phyloP scores from a whole-genome alignment of 2,329 filamentous ascomycete species.

The Alternaria sp. region DNA sequence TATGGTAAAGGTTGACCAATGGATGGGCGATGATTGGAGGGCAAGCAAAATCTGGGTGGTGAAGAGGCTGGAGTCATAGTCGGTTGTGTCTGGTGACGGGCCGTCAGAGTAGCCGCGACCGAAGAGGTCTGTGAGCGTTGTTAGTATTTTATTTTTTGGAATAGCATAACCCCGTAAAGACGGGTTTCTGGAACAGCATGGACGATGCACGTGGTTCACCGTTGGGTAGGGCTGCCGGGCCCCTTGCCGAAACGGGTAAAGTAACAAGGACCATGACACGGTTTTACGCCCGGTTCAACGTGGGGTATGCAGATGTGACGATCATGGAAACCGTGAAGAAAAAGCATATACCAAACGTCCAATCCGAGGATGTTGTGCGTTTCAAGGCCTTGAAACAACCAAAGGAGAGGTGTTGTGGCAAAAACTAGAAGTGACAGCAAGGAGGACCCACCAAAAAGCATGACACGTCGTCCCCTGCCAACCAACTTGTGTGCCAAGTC shows the following conservation, averaged over 20 bases:
- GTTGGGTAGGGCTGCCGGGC: slow-evolving; percentile 18
- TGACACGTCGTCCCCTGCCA: slow-evolving; percentile 74
- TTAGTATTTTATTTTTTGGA: slow-evolving; percentile 11
- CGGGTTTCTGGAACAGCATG: slow-evolving; percentile 1
- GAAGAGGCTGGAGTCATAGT: slow-evolving; percentile 79
- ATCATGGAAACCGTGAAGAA: background rate
- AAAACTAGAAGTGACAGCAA: slow-evolving; percentile 13
- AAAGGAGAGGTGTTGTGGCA: background rate
- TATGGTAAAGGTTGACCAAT: slow-evolving; percentile 67
- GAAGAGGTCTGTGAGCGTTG: slow-evolving; percentile 66
- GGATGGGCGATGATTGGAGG: slow-evolving; percentile 72
- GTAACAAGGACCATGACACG: slow-evolving; percentile 4
- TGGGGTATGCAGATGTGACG: slow-evolving; percentile 10
- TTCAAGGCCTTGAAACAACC: slow-evolving; percentile 3
- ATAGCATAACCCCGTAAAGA: background rate
- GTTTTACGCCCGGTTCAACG: slow-evolving; percentile 9
- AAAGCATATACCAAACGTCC: background rate
- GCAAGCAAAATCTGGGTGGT: slow-evolving; percentile 75
- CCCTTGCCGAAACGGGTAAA: slow-evolving; percentile 15
- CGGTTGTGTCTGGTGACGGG: slow-evolving; percentile 66
- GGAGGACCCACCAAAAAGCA: slow-evolving; percentile 71
- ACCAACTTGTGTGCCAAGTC: slow-evolving; percentile 73
- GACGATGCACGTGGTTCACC: slow-evolving; percentile 17
- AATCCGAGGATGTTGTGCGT: background rate
- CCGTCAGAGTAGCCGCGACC: slow-evolving; percentile 81